Evolutionary conservation across 202 grass and related monocot species (phyloP).

Genomic region (Digitaria exilis): DNA sequence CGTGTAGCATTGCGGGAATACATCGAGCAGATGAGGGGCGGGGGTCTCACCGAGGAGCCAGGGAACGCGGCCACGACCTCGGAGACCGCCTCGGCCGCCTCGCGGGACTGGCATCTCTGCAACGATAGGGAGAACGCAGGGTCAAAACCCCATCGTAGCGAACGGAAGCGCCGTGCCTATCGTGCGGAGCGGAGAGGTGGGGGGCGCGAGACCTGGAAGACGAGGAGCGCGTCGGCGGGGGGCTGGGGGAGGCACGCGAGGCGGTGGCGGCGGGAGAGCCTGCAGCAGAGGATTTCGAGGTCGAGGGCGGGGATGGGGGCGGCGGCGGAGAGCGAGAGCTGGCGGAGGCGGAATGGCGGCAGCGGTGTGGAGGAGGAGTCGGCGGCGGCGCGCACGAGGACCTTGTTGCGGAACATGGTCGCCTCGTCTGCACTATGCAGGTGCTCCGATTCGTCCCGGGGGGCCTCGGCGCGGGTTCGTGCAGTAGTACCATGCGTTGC

Average conservation of each 20-base stretch:
- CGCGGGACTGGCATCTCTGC: constrained; percentile 66
- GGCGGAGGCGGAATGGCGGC: constrained; percentile 47
- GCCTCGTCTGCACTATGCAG: background rate
- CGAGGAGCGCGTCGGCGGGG: constrained; percentile 48
- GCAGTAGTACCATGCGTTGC: too few species aligned
- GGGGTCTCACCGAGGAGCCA: constrained; percentile 36
- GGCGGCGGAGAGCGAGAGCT: constrained; percentile 28
- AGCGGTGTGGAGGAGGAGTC: constrained; percentile 19
- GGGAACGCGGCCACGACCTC: constrained; percentile 47
- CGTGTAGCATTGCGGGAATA: background rate
- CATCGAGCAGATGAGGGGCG: constrained; percentile 22
- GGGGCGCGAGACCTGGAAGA: constrained; percentile 58
- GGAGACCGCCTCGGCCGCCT: constrained; percentile 41
- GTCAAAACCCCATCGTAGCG: background rate
- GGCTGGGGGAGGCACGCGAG: constrained; percentile 64
- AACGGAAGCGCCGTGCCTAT: background rate
- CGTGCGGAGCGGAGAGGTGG: background rate
- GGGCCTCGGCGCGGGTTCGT: too few species aligned
- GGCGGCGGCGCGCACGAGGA: constrained; percentile 58
- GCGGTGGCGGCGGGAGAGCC: constrained; percentile 60
- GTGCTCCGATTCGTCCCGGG: background rate
- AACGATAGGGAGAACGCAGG: constrained; percentile 4
- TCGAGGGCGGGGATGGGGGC: constrained; percentile 30
- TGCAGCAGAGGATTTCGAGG: constrained; percentile 75
- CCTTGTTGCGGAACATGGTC: constrained; percentile 75